Evolutionary conservation across 2,329 filamentous ascomycete genomes (phyloP), one percentile per base, ranked within the genome.

Genomic region (Hypoxylon sp.): DNA sequence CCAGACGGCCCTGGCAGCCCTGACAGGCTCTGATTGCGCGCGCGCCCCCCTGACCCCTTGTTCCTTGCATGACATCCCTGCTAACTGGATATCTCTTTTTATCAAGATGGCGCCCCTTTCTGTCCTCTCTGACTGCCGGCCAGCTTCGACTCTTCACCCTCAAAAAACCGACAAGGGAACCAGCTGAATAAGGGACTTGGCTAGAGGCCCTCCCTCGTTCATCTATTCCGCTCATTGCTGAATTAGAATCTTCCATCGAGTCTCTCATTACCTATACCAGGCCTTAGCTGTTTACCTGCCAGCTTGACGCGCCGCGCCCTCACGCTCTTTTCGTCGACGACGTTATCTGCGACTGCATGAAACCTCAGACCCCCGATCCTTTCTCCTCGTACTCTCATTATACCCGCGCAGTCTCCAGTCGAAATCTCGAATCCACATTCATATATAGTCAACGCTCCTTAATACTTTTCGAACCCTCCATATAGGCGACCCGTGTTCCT

Each of bases 291-390:
- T n/a, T n/a, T n/a, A n/a, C n/a, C n/a, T n/a, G n/a, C 17, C 27
- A 10, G 4, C n/a, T 21, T 17, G 13, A 38, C 46, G n/a, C 31
- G 46, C 8, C 45, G 45, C 47, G 45, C 24, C 46, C 27, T 43
- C 20, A 60, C 60, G 23, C 56, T 63, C 60, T 48, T 63, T 63
- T 60, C 31, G 48, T 52, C 48, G 33, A 35, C 49, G 27, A 11
- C 8, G 20, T 13, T 27, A 29, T 37, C 33, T 45, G 42, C 41
- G 15, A 51, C 31, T 29, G 52, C 15, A 55, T 63, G 56, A 62
- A 60, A 60, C 57, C 11, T 48, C 31, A n/a, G n/a, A 58, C 47
- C 17, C 18, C 55, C 61, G 41, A 61, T 63, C 58, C 55, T 61
- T 63, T 54, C 55, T 41, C n/a, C n/a, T n/a, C n/a, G n/a, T 31